Evolutionary conservation across 2,329 filamentous ascomycete species (phyloP).

Genomic region (Hymenoscyphus albidus): DNA sequence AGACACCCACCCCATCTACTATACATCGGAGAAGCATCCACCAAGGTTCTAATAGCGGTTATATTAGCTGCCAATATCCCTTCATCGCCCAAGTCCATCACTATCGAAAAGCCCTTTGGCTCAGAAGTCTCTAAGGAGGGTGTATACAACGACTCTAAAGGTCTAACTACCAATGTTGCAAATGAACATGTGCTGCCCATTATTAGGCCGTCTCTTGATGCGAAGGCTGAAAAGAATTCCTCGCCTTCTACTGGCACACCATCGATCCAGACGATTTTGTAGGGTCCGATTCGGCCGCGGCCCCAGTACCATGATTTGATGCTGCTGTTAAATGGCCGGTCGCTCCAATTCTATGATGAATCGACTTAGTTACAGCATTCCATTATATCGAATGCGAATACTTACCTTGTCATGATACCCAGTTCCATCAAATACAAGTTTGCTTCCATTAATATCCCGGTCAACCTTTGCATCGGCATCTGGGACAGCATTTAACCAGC

Average conservation of each 20-base stretch:
- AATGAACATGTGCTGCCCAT: conserved; percentile 30
- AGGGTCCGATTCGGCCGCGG: conserved; percentile 40
- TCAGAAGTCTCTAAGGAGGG: background rate
- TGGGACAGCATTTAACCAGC: conserved; percentile 39
- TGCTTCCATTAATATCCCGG: conserved; percentile 28
- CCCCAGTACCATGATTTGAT: conserved; percentile 43
- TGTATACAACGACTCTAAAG: conserved; percentile 11
- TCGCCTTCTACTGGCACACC: conserved; percentile 29
- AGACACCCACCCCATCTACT: conserved; percentile 6
- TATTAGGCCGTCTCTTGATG: conserved; percentile 32
- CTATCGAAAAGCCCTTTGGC: background rate
- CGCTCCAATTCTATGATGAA: conserved; percentile 41
- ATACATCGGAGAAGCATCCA: background rate
- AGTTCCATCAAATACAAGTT: conserved; percentile 36
- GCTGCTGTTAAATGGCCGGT: conserved; percentile 34
- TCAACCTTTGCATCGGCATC: conserved; percentile 34
- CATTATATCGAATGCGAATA: background rate
- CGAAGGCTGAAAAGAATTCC: conserved; percentile 32
- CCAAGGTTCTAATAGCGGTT: background rate
- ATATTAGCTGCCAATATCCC: conserved; percentile 4
- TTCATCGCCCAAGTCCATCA: conserved; percentile 11
- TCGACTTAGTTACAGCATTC: background rate
- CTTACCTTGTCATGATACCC: conserved; percentile 45
- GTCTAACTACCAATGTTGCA: conserved; percentile 21
- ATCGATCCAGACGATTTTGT: conserved; percentile 45